Evolutionary conservation across 2,329 filamentous ascomycete species (phyloP), one percentile per base, ranked within the genome.

Genomic region (Aspergillus chevalieri): DNA sequence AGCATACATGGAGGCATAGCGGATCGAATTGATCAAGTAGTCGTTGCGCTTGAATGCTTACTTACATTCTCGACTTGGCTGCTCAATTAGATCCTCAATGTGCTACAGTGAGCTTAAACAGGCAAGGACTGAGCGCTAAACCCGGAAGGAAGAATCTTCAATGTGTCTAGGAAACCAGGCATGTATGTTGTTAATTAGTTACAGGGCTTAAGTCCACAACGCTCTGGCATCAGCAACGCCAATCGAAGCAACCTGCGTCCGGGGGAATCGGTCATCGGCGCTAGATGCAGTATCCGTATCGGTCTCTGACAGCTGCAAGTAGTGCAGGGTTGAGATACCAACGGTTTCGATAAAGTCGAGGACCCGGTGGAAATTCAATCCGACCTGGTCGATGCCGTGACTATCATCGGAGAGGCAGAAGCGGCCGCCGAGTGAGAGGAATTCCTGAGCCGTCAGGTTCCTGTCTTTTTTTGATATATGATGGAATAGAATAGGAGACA

Each of bases 371-470:
- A 93, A 97, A 65, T 95, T 92, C 46, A 89, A 84, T n/a, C 84
- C 89, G 4, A 98, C 79, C 65, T 98, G 92, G 2, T 81, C 86
- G 51, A 89, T 80, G 36, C 88, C 88, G 73, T 98, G 93, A 67
- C 90, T 95, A 70, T 98, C 93, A 67, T 98, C 93, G 6, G 89
- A 95, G 59, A 98, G 78, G 47, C 89, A 94, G 69, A 97, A 95
- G 52, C 80, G 81, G 21, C 93, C 91, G 21, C 85, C 85, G 60
- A 88, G 77, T 6, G 70, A 71, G 47, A 90, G 64, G 74, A 89
- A 95, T 65, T 82, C 81, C 85, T 87, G 53, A 46, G 43, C 4
- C 43, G 49, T 66, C 48, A 65, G 38, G 8, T 41, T 19, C 57
- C 44, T 44, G 15, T 10, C 17, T n/a, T 47, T 36, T 14, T 22